A percentile compares a stretch with the other conserved stretches of the same genome.
These are phyloP conservation scores for Buddleja alternifolia DNA, from an alignment of 257 asterid species.

Conservation along the genomic window DNA sequence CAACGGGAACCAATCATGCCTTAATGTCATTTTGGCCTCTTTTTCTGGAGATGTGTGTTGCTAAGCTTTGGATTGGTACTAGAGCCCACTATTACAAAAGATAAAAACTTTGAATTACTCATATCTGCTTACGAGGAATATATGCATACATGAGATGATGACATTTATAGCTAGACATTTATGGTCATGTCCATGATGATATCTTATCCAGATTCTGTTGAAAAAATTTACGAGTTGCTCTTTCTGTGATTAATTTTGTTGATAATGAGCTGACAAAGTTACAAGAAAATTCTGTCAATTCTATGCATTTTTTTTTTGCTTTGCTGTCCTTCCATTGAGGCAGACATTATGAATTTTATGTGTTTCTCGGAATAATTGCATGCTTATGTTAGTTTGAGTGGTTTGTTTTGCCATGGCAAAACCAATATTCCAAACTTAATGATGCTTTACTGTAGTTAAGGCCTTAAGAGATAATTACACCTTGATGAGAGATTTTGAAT, in stretches of 20 bases:
- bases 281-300: no score
- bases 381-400: not conserved
- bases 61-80: not conserved
- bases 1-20: no score
- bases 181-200: not conserved
- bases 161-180: not conserved
- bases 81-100: not conserved
- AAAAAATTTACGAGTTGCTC: not conserved
- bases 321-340: not conserved
- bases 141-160: not conserved
- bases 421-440: not conserved
- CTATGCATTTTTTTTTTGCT: not conserved
- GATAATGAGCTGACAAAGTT: no score
- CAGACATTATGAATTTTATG: not conserved
- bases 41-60: not conserved
- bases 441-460: not conserved
- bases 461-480: no score
- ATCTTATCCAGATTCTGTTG: constrained; percentile 8
- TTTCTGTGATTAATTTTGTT: no score
- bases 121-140: constrained; percentile 1
- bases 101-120: constrained; percentile 17
- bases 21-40: not conserved
- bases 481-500: no score
- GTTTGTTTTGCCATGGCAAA: no score
- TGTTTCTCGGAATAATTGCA: not conserved